Conservation (phyloP, 106 monocot species). For the Iris macrosiphon region DNA sequence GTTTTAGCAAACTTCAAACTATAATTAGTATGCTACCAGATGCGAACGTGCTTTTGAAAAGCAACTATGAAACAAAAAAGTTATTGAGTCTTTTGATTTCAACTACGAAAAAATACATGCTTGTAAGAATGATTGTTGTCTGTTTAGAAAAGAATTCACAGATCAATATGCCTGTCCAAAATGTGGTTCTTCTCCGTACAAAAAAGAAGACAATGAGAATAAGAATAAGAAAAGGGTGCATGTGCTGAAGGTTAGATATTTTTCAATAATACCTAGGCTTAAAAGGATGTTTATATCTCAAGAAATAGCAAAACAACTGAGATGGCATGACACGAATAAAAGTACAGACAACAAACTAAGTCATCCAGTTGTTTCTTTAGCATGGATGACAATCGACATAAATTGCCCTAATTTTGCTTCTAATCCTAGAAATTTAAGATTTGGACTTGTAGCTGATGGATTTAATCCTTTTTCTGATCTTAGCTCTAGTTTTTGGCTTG, state of each 20-base stretch:
- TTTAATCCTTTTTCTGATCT: background rate
- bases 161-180: too few species aligned
- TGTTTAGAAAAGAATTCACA: too few species aligned
- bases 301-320: background rate
- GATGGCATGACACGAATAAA: background rate
- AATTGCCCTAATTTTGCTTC: background rate
- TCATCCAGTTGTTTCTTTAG: background rate
- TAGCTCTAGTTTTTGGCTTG: background rate
- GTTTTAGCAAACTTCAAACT: too few species aligned
- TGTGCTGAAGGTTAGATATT: background rate
- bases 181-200: too few species aligned
- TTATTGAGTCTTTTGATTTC: too few species aligned
- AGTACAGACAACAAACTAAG: background rate
- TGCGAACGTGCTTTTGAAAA: too few species aligned
- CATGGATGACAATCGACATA: background rate
- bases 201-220: too few species aligned
- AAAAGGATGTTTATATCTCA: background rate
- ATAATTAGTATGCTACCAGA: too few species aligned
- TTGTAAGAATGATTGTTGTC: too few species aligned
- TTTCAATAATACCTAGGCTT: background rate
- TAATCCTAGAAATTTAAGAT: background rate
- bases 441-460: constrained; percentile 2
- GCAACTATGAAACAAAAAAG: too few species aligned
- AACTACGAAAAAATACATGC: too few species aligned
- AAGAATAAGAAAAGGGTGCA: background rate